Conservation (phyloP, 164 flowering plant genomes). For the Tetracentron sinense region DNA sequence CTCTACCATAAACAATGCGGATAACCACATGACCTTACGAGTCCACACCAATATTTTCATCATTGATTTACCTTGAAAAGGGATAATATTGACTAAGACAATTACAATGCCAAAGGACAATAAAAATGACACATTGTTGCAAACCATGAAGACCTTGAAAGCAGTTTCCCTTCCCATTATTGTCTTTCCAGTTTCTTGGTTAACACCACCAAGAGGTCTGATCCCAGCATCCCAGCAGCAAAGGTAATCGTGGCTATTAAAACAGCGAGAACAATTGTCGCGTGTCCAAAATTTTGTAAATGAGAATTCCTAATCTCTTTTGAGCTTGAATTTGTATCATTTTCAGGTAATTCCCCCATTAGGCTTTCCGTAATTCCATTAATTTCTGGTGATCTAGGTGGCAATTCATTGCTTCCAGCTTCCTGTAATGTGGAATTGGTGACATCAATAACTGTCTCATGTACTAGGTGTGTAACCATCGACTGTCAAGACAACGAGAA, state of each 20-base stretch:
- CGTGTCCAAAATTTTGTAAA: slow-evolving; percentile 23
- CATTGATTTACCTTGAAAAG: slow-evolving; percentile 17
- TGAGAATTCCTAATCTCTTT: not conserved
- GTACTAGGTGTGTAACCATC: not conserved
- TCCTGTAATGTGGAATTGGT: not conserved
- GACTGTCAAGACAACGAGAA: not conserved
- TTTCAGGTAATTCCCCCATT: too few species aligned
- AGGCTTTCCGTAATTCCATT: not conserved
- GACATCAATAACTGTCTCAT: slow-evolving; percentile 3
- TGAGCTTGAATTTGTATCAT: too few species aligned
- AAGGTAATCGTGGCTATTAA: slow-evolving; percentile 24
- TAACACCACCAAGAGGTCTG: slow-evolving; percentile 30
- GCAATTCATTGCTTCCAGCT: slow-evolving; percentile 1
- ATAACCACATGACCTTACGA: slow-evolving; percentile 29
- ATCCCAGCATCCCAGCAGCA: too few species aligned
- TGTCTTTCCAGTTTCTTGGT: too few species aligned
- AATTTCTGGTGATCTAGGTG: not conserved
- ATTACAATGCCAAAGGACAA: slow-evolving; percentile 13
- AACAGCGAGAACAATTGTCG: slow-evolving; percentile 21
- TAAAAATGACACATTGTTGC: slow-evolving; percentile 27
- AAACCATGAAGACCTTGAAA: slow-evolving; percentile 25
- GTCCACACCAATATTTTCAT: slow-evolving; percentile 18
- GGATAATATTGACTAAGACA: slow-evolving; percentile 25
- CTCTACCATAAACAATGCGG: slow-evolving; percentile 18
- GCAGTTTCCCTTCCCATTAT: too few species aligned